Conservation (phyloP, 176 grass and related monocot genomes). For the Lolium perenne region DNA sequence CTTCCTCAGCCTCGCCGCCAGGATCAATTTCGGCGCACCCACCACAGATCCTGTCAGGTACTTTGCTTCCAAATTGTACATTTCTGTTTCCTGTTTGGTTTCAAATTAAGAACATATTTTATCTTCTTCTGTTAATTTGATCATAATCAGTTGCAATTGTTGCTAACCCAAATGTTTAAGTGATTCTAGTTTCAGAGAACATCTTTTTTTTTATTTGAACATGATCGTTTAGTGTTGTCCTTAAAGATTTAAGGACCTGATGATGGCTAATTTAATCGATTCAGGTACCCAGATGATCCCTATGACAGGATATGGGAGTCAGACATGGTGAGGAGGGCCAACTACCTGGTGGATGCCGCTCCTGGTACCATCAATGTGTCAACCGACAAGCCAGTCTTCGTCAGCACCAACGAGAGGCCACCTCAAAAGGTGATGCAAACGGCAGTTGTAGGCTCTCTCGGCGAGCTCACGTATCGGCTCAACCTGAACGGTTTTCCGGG, state of each 20-base stretch:
- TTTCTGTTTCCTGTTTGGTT: neutral
- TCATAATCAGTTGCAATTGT: neutral
- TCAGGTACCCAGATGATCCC: conserved; percentile 85
- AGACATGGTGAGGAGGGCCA: conserved; percentile 68
- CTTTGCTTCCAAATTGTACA: neutral
- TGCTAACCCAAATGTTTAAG: no score
- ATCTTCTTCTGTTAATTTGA: neutral
- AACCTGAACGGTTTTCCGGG: conserved; percentile 82
- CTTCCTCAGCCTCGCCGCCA: conserved; percentile 66
- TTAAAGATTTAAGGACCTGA: neutral
- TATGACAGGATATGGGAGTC: conserved; percentile 97
- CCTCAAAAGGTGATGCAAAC: conserved; percentile 95
- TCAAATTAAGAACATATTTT: neutral
- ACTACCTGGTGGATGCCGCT: conserved; percentile 86
- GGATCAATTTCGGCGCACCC: conserved; percentile 84
- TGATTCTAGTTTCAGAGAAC: no score
- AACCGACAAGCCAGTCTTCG: conserved; percentile 62
- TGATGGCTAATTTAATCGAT: neutral
- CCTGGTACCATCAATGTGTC: conserved; percentile 77
- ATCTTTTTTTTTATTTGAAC: no score
- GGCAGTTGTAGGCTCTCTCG: conserved; percentile 70
- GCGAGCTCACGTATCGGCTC: conserved; percentile 79
- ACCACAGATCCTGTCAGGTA: conserved; percentile 59
- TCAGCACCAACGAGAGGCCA: conserved; percentile 58
- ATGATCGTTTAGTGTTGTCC: neutral